A percentile compares a stretch with the other conserved stretches of the same genome.
Conservation (phyloP, 2,329 filamentous ascomycete genomes). For the Parascedosporium putredinis region DNA sequence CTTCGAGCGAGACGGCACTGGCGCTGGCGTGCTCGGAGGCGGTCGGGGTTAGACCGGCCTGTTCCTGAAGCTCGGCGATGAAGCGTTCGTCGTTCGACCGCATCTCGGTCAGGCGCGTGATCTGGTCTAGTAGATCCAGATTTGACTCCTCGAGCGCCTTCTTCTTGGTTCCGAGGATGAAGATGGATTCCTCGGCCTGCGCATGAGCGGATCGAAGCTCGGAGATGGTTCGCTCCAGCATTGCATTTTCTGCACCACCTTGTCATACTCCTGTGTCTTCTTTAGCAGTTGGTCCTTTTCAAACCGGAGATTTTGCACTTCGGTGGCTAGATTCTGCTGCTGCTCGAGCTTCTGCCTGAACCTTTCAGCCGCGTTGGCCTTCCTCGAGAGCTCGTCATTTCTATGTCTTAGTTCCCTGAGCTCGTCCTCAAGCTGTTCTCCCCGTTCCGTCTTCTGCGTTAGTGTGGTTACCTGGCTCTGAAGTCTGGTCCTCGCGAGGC, state of each 20-base stretch:
- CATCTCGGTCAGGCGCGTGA: conserved; percentile 35
- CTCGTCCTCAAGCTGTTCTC: conserved; percentile 46
- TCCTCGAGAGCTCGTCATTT: conserved; percentile 48
- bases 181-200: conserved; percentile 14
- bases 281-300: conserved; percentile 43
- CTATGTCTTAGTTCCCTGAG: conserved; percentile 48
- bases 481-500: conserved; percentile 32
- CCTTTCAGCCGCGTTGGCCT: conserved; percentile 52
- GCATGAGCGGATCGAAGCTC: conserved; percentile 14
- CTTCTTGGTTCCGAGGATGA: conserved; percentile 27
- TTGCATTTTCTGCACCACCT: conserved; percentile 25
- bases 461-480: conserved; percentile 38
- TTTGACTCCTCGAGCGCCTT: conserved; percentile 35
- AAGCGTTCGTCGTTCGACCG: conserved; percentile 40
- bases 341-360: conserved; percentile 51
- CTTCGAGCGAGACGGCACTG: conserved; percentile 39
- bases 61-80: conserved; percentile 50
- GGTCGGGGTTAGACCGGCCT: conserved; percentile 27
- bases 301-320: conserved; percentile 44
- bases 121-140: conserved; percentile 33
- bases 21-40: conserved; percentile 16
- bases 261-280: conserved; percentile 26
- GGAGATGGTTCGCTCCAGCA: conserved; percentile 24
- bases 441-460: conserved; percentile 33
- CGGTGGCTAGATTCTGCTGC: conserved; percentile 43